Evolutionary conservation across 805 yeast species (phyloP).

Genomic region (Kluyveromyces nonfermentans): DNA sequence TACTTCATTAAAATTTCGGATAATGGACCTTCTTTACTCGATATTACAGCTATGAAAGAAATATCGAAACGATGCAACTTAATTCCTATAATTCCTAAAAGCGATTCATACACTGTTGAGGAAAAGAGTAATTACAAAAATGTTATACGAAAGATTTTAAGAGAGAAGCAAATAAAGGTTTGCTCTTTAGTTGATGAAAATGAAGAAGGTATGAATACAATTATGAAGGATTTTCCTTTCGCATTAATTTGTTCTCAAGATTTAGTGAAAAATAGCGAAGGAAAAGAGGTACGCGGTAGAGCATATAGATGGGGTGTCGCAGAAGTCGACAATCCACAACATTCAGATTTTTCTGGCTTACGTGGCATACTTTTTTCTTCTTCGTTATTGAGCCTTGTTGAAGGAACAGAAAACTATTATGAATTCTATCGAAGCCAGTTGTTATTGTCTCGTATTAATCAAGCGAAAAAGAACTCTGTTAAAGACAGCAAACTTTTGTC

Average conservation of each 20-base stretch:
- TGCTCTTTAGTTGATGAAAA: conserved; percentile 41
- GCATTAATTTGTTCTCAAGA: conserved; percentile 61
- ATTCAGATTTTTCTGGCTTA: conserved; percentile 66
- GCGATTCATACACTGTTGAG: conserved; percentile 57
- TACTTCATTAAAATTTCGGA: conserved; percentile 72
- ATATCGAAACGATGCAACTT: conserved; percentile 66
- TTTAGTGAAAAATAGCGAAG: conserved; percentile 34
- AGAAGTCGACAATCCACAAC: conserved; percentile 67
- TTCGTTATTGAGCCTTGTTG: conserved; percentile 68
- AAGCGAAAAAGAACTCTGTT: conserved; percentile 17
- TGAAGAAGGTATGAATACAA: conserved; percentile 27
- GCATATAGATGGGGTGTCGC: conserved; percentile 79
- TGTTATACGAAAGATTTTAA: conserved; percentile 41
- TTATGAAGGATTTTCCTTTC: conserved; percentile 48
- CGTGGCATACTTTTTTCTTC: conserved; percentile 57
- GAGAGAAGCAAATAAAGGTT: conserved; percentile 45
- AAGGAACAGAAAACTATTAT: conserved; percentile 67
- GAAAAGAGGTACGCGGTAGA: conserved; percentile 57
- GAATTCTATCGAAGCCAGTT: conserved; percentile 57
- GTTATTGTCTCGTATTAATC: conserved; percentile 37
- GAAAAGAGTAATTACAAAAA: conserved; percentile 50
- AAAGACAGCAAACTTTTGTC: conserved; percentile 2
- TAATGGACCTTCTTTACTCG: conserved; percentile 52
- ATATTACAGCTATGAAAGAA: conserved; percentile 63
- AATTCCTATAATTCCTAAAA: conserved; percentile 73